phyloP scores from a whole-genome alignment of 2,329 filamentous ascomycete genomes.

The Colletotrichum cordylinicola region DNA sequence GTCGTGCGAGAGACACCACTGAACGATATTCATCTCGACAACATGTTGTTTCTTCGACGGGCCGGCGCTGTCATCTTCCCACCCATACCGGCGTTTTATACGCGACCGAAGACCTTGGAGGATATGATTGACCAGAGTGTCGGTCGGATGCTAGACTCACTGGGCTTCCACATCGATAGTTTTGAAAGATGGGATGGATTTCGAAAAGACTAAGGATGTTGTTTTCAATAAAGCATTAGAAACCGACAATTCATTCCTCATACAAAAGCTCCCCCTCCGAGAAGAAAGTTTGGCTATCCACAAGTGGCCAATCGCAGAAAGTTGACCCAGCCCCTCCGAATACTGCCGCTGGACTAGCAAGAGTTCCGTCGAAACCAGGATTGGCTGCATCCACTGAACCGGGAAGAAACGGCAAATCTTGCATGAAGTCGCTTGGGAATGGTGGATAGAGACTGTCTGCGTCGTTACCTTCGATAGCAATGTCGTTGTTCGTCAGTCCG shows the following conservation, averaged over 20 bases:
- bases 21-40: slow-evolving; percentile 50
- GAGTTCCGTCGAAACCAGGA: background rate
- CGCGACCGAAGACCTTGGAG: slow-evolving; percentile 39
- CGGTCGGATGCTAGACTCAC: slow-evolving; percentile 50
- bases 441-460: background rate
- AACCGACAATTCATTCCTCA: background rate
- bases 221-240: background rate
- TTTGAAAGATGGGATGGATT: slow-evolving; percentile 44
- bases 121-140: slow-evolving; percentile 51
- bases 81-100: slow-evolving; percentile 51
- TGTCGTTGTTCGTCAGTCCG: background rate
- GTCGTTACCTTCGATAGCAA: background rate
- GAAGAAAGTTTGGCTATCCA: background rate
- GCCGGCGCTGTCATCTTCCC: slow-evolving; percentile 49
- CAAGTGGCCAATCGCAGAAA: background rate
- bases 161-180: slow-evolving; percentile 44
- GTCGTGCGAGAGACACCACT: slow-evolving; percentile 50
- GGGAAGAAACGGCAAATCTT: background rate
- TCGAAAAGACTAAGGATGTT: background rate
- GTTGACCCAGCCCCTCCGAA: background rate
- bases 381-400: background rate
- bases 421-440: background rate
- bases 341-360: background rate
- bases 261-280: background rate
- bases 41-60: slow-evolving; percentile 45